These are phyloP conservation scores for Aspergillus intermedius DNA, from an alignment of 2,329 filamentous ascomycete species.

Conservation along the genomic window DNA sequence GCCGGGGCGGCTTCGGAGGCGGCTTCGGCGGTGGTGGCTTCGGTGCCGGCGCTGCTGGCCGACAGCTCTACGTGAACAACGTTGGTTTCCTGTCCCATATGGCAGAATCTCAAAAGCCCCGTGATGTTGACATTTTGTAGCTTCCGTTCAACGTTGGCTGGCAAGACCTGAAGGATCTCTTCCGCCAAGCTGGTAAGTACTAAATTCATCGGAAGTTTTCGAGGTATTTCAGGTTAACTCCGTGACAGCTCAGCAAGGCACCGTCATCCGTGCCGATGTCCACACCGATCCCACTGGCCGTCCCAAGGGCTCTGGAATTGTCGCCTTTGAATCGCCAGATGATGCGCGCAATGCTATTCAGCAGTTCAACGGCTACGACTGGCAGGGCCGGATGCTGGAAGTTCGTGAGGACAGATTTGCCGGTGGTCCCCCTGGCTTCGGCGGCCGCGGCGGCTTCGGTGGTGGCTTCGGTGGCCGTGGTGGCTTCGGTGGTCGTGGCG, in stretches of 20 bases:
- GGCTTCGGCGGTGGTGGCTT: slow-evolving; percentile 45
- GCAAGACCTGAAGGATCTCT: slow-evolving; percentile 98
- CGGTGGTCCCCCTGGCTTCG: slow-evolving; percentile 46
- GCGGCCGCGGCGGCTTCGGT: slow-evolving; percentile 35
- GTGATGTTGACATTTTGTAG: slow-evolving; percentile 49
- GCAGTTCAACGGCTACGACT: slow-evolving; percentile 98
- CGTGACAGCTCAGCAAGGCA: slow-evolving; percentile 51
- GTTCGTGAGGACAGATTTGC: slow-evolving; percentile 96
- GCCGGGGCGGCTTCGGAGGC: slow-evolving; percentile 49
- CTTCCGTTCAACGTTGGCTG: slow-evolving; percentile 96
- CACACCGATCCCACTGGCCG: slow-evolving; percentile 86
- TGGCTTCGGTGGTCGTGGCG: slow-evolving; percentile 37
- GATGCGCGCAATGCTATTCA: slow-evolving; percentile 94
- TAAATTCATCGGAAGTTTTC: slow-evolving; percentile 12
- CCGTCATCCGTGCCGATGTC: slow-evolving; percentile 90
- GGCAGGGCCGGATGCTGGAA: slow-evolving; percentile 89
- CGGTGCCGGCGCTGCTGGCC: slow-evolving; percentile 51
- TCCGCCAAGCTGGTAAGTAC: slow-evolving; percentile 88
- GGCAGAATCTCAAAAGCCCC: slow-evolving; percentile 1
- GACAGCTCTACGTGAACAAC: slow-evolving; percentile 96
- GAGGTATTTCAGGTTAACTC: neutral
- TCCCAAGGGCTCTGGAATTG: slow-evolving; percentile 93
- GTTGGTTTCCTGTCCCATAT: slow-evolving; percentile 59
- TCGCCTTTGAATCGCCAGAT: slow-evolving; percentile 90
- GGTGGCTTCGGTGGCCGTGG: slow-evolving; percentile 37